These are phyloP conservation scores for Cercospora sesami DNA, from an alignment of 2,329 filamentous ascomycete species.

Conservation along the genomic window DNA sequence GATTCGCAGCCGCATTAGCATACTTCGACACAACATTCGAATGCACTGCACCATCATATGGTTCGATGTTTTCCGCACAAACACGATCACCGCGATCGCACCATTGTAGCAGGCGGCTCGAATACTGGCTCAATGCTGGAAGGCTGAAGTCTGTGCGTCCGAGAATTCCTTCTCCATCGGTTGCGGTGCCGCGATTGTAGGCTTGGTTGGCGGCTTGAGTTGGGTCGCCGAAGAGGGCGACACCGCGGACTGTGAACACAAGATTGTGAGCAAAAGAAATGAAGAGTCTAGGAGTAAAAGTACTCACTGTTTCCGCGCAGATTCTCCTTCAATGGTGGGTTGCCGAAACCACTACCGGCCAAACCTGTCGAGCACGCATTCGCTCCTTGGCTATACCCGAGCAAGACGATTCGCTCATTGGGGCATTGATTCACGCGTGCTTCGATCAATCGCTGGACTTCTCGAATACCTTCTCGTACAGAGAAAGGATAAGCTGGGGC, in stretches of 20 bases:
- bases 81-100: constrained; percentile 3
- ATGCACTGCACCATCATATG: constrained; percentile 2
- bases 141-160: background rate
- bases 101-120: background rate
- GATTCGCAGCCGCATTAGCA: background rate
- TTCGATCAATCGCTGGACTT: background rate
- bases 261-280: background rate
- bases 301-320: background rate
- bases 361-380: background rate
- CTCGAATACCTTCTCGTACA: background rate
- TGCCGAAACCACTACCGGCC: background rate
- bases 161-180: background rate
- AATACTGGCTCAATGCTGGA: background rate
- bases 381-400: background rate
- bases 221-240: background rate
- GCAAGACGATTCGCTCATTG: background rate
- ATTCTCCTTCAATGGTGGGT: background rate
- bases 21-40: constrained; percentile 1
- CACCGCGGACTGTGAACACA: background rate
- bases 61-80: background rate
- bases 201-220: background rate
- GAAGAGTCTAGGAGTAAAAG: no score
- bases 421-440: background rate
- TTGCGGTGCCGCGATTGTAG: background rate
- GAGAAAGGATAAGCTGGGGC: background rate